Evolutionary conservation across 208 protist genomes (phyloP), one percentile per base, ranked within the genome.

Genomic region (Leishmania aethiopica): DNA sequence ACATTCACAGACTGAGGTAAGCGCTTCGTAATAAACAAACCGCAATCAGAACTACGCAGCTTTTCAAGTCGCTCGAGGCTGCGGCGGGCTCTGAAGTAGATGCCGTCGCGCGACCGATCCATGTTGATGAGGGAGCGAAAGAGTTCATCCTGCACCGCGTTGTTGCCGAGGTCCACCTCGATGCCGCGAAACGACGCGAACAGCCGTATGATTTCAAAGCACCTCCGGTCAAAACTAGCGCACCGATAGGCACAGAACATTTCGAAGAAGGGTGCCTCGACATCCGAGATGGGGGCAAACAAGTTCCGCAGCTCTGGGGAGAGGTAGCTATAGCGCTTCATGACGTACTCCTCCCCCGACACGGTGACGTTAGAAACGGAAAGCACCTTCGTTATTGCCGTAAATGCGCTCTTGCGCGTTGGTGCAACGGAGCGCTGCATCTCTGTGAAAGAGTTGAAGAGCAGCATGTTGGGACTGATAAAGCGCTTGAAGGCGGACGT

Each of bases 361-460:
- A 42, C 40, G 22, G 87, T 83, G 22, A 86, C 25, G 66, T 86
- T 71, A 73, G 64, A 55, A 32, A 84, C 79, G 42, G 82, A 69
- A 70, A 91, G 83, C 49, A 89, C 35, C 69, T 84, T 83, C 13
- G 81, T 87, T 40, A 92, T 71, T 42, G 75, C 75, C 6, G 87
- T 55, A 80, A 91, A 96, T 22, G 88, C 83, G 67, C 64, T 71
- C 64, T 91, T 80, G 51, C 86, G 91, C 15, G 91, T 96, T 35
- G 93, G 93, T 28, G 89, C 88, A 6, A 96, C 90, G 3, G 83
- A 79, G 73, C 84, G 88, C 76, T 95, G 90, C 93, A 96, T 96
- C 60, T 96, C 91, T 1, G 90, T 92, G 85, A 96, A 96, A 1
- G 93, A 96, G 64, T 81, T 53, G 83, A 96, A 96, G 64, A 91